Base-by-base conservation (phyloP, 164 flowering plant species). In the Dillenia suffruticosa region DNA sequence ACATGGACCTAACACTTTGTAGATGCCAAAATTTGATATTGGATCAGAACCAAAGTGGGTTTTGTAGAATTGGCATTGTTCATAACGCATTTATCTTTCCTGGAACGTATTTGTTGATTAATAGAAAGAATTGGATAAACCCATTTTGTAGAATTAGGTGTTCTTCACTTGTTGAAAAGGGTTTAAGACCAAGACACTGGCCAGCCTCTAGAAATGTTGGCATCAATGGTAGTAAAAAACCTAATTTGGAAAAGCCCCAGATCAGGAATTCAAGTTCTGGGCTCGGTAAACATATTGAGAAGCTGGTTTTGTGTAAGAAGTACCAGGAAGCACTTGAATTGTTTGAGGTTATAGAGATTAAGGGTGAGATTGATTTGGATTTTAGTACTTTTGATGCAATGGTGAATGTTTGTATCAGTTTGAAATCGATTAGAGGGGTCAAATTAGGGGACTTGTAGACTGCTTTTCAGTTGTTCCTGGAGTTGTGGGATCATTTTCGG, bases 391-490 rank as follows among this genome's bases (percentile, higher is more conserved):
- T 69, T 51, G 87, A 85, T 67, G 84, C 85, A 2, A 66, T 85
- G 54, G 71, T 81, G 44, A 66, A 61, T 57, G 87, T 84, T 8
- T 83, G 90, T 55, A 73, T 85, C 46, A 70, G 77, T 10, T 67
- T 75, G 74, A 79, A 54, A 56, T 83, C 85, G 1, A 67, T 79
- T 61, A 61, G 78, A 56, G 81, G 79, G 1, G 85, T 78, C 24
- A 82, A 78, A 70, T 83, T 53, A 67, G 62, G 3, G 90, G 87
- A 12, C 68, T 81, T 16, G 81, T 83, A 57, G 87, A 79, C 70
- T 26, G 87, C 90, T 0, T 79, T 81, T 62, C 59, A 63, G 52
- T 51, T 82, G 71, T 83, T 85, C 64, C 45, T 76, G 8, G 15
- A 9, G 13, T 77, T 81, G 87, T 73, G 78, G 82, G 68, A 64